Base-by-base conservation (phyloP, 1,139 yeast species). In the Sugiyamaella japonica region DNA sequence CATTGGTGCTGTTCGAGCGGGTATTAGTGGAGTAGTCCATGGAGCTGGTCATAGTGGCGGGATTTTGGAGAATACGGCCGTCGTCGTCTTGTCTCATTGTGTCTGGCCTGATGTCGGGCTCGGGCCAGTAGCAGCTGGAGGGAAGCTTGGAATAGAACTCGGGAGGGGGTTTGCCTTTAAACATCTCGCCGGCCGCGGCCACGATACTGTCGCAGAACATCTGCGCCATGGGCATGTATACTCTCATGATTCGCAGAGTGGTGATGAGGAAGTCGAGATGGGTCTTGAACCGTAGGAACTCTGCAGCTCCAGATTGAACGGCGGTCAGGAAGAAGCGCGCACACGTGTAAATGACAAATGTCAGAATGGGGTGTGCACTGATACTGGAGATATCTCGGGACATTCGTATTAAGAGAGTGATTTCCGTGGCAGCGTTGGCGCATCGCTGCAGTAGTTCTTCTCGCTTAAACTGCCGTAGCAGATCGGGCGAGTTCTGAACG, bases 201-300 rank as follows among this genome's bases (percentile, higher is more conserved):
- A 48, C 23, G n/a, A 56, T 38, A 44, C 52, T 56, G 25, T 54
- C 56, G 31, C 56, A 61, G 50, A 61, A 61, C 53, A 60, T 56
- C 15, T 54, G 57, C 1, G 61, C 63, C 59, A 61, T 47, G n/a
- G 57, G 58, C 57, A 57, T 56, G 8, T 53, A 43, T 16, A 54
- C 48, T 17, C 55, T 40, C 50, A 61, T 43, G 1, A 61, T 54
- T 20, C 60, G 55, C 28, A 65, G 50, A 6, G 64, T 63, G 6
- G 66, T 59, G 31, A 65, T 42, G 28, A 65, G 48, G 42, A 63
- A 64, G 34, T 64, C 67, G n/a, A 64, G 56, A 49, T 61, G 58
- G 13, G 57, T 25, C 39, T 50, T 47, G 54, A 53, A 48, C 13
- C 48, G 51, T 25, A 40, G 50, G 13, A 48, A 48, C 10, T 53